phyloP scores from a whole-genome alignment of 306 rosid species.

The Lathyrus aphaca region DNA sequence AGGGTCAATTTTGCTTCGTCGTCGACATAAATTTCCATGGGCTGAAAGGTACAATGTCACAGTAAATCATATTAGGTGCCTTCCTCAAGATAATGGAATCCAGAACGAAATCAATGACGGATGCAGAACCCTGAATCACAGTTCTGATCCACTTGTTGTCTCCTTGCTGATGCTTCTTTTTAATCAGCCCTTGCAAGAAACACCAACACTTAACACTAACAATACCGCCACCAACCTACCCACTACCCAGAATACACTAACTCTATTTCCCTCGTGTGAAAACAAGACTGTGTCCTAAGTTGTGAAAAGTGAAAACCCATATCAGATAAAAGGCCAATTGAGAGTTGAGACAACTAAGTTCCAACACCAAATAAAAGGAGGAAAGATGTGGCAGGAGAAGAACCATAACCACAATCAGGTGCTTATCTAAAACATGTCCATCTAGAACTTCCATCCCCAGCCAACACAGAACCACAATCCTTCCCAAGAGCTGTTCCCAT shows the following conservation, averaged over 20 bases:
- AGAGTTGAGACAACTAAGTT: conserved; percentile 26
- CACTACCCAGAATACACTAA: conserved; percentile 32
- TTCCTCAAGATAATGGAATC: conserved; percentile 89
- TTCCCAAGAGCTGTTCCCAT: conserved; percentile 35
- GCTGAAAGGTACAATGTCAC: conserved; percentile 98
- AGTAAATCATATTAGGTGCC: conserved; percentile 88
- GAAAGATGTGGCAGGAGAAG: conserved; percentile 29
- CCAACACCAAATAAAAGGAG: conserved; percentile 27
- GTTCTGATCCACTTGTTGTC: conserved; percentile 68
- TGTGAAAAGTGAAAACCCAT: conserved; percentile 34
- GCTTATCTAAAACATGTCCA: conserved; percentile 19
- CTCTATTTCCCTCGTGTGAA: conserved; percentile 29
- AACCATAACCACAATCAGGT: background rate
- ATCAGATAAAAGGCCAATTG: conserved; percentile 32
- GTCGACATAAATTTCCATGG: conserved; percentile 99
- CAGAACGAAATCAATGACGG: conserved; percentile 88
- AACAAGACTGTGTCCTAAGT: conserved; percentile 29
- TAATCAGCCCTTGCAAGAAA: conserved; percentile 57
- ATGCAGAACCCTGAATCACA: conserved; percentile 79
- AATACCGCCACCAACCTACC: conserved; percentile 42
- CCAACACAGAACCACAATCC: conserved; percentile 35
- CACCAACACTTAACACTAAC: conserved; percentile 50
- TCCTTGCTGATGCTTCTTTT: conserved; percentile 61
- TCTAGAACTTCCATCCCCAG: conserved; percentile 13
- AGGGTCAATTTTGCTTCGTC: conserved; percentile 98